Evolutionary conservation across 2,329 filamentous ascomycete species (phyloP), one percentile per base, ranked within the genome.

Genomic region (Hortaea werneckii): DNA sequence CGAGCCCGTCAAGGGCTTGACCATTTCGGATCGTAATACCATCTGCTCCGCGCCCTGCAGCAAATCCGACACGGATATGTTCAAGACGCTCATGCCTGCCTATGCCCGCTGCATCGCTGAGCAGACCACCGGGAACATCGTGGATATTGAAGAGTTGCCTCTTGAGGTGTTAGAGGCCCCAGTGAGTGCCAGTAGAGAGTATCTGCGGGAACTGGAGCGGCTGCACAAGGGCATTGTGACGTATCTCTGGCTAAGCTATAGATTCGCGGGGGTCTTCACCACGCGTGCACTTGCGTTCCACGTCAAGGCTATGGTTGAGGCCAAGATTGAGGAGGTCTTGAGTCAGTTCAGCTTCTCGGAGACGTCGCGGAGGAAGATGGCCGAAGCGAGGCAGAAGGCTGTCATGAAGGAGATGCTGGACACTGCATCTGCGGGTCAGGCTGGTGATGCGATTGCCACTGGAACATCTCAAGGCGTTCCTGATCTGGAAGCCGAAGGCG

Each of bases 191-290:
- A 62, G 65, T 10, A 67, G 74, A 44, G 63, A 70, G 0, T 86
- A 87, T 54, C 72, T 98, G 8, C 69, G 71, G 45, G 67, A 72
- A 6, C 71, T 96, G 13, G 92, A 98, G 63, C 64, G 70, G 3
- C 73, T 98, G 11, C 92, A 98, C 68, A 85, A 86, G 57, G 74
- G 79, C 28, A 70, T 98, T 34, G 87, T 90, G 39, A 70, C 89
- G 40, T 98, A 96, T 61, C 74, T 94, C 1, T 98, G 92, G 92
- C 73, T 98, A 11, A 90, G 85, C 56, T 96, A 90, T 65, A 82
- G 90, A 5, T 94, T 90, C 64, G 74, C 80, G 3, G 85, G 86
- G 41, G 75, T 94, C 42, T 94, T 95, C 64, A 76, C 71, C 5
- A 85, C 82, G 52, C 79, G 90, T 56, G 71, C 72, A 0, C 72